These are phyloP conservation scores for Dittrichia graveolens DNA, from an alignment of 129 eudicot species.

Conservation along the genomic window DNA sequence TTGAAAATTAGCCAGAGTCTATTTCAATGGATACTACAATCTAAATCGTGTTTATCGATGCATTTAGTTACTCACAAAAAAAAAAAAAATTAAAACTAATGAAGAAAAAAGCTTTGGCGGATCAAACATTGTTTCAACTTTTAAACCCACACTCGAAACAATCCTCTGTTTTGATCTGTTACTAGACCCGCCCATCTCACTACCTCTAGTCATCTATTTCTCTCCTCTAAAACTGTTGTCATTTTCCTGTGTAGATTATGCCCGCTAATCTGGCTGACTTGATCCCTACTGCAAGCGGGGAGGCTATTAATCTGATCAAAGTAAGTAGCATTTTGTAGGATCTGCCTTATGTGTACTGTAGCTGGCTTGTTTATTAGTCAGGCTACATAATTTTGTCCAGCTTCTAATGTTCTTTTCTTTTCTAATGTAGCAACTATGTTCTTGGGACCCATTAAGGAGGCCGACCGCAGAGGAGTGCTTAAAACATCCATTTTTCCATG, in stretches of 20 bases:
- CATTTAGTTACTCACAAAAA: no score
- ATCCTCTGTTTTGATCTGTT: neutral
- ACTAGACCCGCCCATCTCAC: neutral
- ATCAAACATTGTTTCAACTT: conserved; percentile 1
- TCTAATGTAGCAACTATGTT: conserved; percentile 66
- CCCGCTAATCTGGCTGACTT: conserved; percentile 74
- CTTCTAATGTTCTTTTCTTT: conserved; percentile 13
- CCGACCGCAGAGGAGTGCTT: conserved; percentile 91
- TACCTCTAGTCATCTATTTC: neutral
- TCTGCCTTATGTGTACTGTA: conserved; percentile 10
- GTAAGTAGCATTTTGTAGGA: conserved; percentile 38
- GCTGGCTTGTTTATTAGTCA: neutral
- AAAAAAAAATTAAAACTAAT: no score
- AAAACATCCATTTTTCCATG: conserved; percentile 91
- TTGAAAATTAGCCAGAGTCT: neutral
- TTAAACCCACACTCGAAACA: neutral
- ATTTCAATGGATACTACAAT: conserved; percentile 1
- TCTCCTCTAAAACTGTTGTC: conserved; percentile 1
- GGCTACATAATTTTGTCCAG: conserved; percentile 6
- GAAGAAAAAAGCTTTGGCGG: no score
- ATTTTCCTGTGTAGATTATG: conserved; percentile 47
- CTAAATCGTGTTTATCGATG: neutral
- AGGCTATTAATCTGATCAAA: conserved; percentile 86
- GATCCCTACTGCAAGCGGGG: conserved; percentile 81
- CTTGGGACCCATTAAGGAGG: conserved; percentile 91